phyloP scores from a whole-genome alignment of 768 basidiomycete genomes.

The Mycena belliarum region DNA sequence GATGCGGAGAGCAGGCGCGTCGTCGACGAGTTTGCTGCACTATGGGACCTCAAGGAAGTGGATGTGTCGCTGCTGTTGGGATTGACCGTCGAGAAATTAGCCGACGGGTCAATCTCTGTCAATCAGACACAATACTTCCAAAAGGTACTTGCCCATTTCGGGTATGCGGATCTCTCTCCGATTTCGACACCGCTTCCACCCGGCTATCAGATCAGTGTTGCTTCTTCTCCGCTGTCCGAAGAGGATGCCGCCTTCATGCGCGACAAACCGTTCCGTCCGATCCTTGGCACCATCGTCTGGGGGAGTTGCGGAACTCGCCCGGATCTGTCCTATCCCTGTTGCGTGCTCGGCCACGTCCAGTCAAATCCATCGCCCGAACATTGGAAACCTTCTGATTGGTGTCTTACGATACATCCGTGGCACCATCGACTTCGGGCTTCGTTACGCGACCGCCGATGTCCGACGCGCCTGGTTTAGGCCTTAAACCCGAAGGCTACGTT shows the following conservation, averaged over 20 bases:
- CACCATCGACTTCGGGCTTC: slow-evolving; percentile 25
- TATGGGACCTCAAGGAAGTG: slow-evolving; percentile 13
- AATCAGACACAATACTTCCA: not conserved
- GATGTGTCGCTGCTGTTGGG: slow-evolving; percentile 2
- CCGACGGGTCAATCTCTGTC: not conserved
- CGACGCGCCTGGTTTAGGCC: not conserved
- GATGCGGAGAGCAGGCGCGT: slow-evolving; percentile 4
- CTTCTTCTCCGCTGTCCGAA: not conserved
- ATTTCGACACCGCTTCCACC: slow-evolving; percentile 1
- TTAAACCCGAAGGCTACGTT: slow-evolving; percentile 20
- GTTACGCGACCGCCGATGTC: slow-evolving; percentile 15
- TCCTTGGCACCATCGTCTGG: slow-evolving; percentile 25
- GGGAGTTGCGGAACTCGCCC: slow-evolving; percentile 14
- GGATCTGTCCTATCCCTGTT: slow-evolving; percentile 11
- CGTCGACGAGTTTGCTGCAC: slow-evolving; percentile 9
- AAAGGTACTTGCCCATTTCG: slow-evolving; percentile 5
- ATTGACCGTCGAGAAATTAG: slow-evolving; percentile 6
- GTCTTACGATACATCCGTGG: slow-evolving; percentile 32
- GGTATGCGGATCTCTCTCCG: not conserved
- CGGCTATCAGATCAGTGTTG: not conserved
- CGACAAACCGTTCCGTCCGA: slow-evolving; percentile 16
- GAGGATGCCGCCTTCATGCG: slow-evolving; percentile 17
- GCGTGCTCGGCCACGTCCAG: slow-evolving; percentile 16
- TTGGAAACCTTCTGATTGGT: slow-evolving; percentile 28
- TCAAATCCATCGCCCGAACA: slow-evolving; percentile 26